These are phyloP conservation scores for Gaultheria prostrata DNA, from an alignment of 148 eudicot species.

Conservation along the genomic window DNA sequence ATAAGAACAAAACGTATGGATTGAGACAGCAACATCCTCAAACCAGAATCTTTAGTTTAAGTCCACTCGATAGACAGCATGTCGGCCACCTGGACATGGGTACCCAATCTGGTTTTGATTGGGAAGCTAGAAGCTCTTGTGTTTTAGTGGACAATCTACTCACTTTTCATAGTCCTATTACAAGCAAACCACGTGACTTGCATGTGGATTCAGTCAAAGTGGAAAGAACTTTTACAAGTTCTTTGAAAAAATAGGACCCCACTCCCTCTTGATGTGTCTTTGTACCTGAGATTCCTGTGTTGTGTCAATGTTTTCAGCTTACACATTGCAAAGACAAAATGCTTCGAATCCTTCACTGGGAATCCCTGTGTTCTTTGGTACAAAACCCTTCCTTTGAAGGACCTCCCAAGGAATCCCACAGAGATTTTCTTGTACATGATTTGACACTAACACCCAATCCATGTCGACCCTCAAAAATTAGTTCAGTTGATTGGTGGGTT, in stretches of 20 bases:
- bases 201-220: neutral
- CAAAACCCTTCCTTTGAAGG: neutral
- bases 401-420: neutral
- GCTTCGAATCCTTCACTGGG: neutral
- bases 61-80: neutral
- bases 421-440: too few species aligned
- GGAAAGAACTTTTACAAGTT: neutral
- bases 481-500: too few species aligned
- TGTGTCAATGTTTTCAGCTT: neutral
- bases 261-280: too few species aligned
- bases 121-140: neutral
- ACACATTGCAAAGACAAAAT: neutral
- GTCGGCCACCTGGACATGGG: conserved; percentile 12
- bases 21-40: neutral
- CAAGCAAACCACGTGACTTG: neutral
- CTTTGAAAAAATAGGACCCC: neutral
- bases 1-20: neutral
- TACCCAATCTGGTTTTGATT: neutral
- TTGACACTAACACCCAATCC: too few species aligned
- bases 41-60: neutral
- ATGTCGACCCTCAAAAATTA: too few species aligned
- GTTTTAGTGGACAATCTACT: too few species aligned
- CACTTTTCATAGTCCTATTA: neutral
- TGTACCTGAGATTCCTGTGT: neutral
- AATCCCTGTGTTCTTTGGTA: neutral